phyloP scores from a whole-genome alignment of 257 asterid species.

The Solanum bulbocastanum region DNA sequence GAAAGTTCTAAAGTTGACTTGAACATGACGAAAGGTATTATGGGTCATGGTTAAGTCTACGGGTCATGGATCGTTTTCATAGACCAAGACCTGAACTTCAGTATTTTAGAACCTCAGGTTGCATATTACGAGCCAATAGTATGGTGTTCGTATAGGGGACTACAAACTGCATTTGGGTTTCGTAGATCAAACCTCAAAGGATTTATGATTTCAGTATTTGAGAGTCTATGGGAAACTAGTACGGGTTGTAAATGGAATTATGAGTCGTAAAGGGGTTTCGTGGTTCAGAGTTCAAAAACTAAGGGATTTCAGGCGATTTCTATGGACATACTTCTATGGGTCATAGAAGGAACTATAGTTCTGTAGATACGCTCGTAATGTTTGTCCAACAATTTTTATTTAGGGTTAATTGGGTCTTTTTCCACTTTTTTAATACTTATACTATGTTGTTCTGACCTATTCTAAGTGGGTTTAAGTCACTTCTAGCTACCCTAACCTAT shows the following conservation, averaged over 20 bases:
- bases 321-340: background rate
- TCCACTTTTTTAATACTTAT: background rate
- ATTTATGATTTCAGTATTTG: background rate
- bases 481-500: background rate
- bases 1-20: background rate
- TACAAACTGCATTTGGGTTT: background rate
- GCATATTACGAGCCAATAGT: background rate
- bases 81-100: background rate
- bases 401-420: background rate
- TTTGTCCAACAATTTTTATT: background rate
- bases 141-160: background rate
- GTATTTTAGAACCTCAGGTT: background rate
- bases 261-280: background rate
- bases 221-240: no score
- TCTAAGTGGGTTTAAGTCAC: background rate
- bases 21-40: background rate
- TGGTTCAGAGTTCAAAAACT: background rate
- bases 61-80: background rate
- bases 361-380: background rate
- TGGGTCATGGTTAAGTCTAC: background rate
- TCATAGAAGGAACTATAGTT: background rate
- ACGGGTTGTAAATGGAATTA: background rate
- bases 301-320: background rate
- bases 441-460: background rate
- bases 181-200: background rate